phyloP scores from a whole-genome alignment of 192 early-diverging fungal genomes.

The Coemansia sp. region DNA sequence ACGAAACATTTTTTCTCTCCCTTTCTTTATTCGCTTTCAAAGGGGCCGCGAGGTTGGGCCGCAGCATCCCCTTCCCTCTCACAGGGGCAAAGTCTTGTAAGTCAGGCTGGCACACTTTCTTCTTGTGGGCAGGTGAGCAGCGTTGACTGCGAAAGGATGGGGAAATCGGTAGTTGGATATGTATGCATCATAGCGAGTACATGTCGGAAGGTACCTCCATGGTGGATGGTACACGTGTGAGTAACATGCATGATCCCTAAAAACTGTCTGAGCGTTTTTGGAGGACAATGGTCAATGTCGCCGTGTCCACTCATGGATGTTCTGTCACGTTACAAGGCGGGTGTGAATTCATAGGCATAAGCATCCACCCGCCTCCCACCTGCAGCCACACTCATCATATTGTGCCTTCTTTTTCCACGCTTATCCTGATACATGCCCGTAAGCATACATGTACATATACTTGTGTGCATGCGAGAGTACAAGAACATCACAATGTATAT shows the following conservation, averaged over 20 bases:
- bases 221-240: neutral
- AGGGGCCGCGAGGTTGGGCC: neutral
- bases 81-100: neutral
- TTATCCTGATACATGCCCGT: neutral
- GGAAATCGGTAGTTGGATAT: too few species aligned
- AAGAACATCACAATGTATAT: neutral
- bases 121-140: neutral
- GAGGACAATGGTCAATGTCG: neutral
- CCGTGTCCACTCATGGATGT: neutral
- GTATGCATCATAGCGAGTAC: too few species aligned
- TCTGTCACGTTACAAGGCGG: neutral
- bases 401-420: neutral
- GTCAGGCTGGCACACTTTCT: neutral
- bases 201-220: neutral
- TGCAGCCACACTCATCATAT: neutral
- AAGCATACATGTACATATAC: conserved; percentile 9
- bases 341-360: neutral
- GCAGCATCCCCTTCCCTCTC: neutral
- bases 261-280: neutral
- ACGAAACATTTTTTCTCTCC: neutral
- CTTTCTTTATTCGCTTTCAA: neutral
- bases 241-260: neutral
- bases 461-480: neutral
- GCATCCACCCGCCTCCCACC: neutral
- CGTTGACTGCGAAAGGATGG: neutral